A percentile compares a stretch with the other conserved stretches of the same genome.
These are phyloP conservation scores for Ascochyta pisi DNA, from an alignment of 2,329 filamentous ascomycete genomes.

Conservation along the genomic window DNA sequence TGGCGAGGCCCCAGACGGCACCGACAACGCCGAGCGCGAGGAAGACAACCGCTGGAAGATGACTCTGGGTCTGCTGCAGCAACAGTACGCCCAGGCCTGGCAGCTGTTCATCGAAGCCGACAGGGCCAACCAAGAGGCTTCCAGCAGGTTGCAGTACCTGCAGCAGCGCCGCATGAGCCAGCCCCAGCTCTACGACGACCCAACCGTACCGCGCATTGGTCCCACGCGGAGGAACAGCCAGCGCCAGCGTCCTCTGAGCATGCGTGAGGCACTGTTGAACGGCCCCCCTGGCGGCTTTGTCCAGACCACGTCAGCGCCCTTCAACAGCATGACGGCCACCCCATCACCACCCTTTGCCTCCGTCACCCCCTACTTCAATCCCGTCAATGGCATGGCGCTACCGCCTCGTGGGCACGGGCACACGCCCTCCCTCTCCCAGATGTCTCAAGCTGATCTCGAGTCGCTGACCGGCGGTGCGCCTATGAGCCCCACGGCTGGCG, in stretches of 20 bases:
- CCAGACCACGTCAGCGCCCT: constrained; percentile 50
- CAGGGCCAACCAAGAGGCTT: constrained; percentile 48
- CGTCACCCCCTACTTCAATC: constrained; percentile 61
- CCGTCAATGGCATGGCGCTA: constrained; percentile 68
- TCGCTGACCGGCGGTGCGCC: constrained; percentile 69
- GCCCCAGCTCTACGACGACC: constrained; percentile 47
- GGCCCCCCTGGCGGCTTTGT: constrained; percentile 44
- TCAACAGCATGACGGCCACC: constrained; percentile 56
- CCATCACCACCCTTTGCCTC: constrained; percentile 61
- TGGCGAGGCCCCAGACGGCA: constrained; percentile 47
- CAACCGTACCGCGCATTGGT: constrained; percentile 37
- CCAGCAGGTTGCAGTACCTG: constrained; percentile 51
- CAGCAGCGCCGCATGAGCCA: constrained; percentile 49
- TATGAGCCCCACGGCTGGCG: constrained; percentile 77
- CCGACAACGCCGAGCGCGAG: constrained; percentile 52
- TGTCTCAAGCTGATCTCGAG: constrained; percentile 69
- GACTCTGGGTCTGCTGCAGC: constrained; percentile 61
- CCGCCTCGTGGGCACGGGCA: constrained; percentile 37
- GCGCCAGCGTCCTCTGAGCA: constrained; percentile 49
- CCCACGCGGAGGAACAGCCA: constrained; percentile 51
- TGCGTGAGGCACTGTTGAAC: constrained; percentile 45
- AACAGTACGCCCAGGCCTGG: constrained; percentile 52
- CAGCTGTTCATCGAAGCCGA: constrained; percentile 45
- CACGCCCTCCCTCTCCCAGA: constrained; percentile 59
- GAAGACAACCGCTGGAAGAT: constrained; percentile 65